Evolutionary conservation across 805 yeast genomes (phyloP).

Genomic region (Candida dajiaensis): DNA sequence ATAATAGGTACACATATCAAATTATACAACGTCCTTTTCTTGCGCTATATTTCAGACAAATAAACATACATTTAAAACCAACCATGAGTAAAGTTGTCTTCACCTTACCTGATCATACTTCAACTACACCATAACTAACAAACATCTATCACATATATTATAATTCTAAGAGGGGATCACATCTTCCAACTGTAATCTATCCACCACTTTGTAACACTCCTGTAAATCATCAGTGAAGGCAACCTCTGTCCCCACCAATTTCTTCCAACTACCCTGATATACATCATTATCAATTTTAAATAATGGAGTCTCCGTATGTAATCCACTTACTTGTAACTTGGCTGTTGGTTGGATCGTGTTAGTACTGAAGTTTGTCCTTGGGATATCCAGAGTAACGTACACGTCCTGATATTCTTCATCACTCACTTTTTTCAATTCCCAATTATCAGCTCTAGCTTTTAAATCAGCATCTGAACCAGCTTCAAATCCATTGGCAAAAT

Average conservation of each 20-base stretch:
- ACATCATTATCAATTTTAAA: slow-evolving; percentile 52
- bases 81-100: too few species aligned
- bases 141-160: too few species aligned
- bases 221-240: slow-evolving; percentile 26
- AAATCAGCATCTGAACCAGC: slow-evolving; percentile 91
- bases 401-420: slow-evolving; percentile 39
- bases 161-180: slow-evolving; percentile 12
- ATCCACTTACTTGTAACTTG: slow-evolving; percentile 48
- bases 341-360: slow-evolving; percentile 32
- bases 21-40: too few species aligned
- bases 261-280: slow-evolving; percentile 73
- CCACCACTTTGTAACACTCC: slow-evolving; percentile 15
- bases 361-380: slow-evolving; percentile 29
- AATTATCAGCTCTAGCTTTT: slow-evolving; percentile 37
- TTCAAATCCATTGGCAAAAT: slow-evolving; percentile 67
- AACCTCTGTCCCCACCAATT: slow-evolving; percentile 72
- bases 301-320: slow-evolving; percentile 49
- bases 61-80: too few species aligned
- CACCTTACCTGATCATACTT: too few species aligned
- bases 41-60: too few species aligned
- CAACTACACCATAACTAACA: too few species aligned
- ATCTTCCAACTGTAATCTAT: slow-evolving; percentile 19
- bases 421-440: background rate
- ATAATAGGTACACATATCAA: too few species aligned
- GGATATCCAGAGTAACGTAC: slow-evolving; percentile 49